Percentiles rank a stretch among this genome's conserved stretches.
Evolutionary conservation across 75 land plant species (phyloP).

Genomic region (Larix kaempferi): DNA sequence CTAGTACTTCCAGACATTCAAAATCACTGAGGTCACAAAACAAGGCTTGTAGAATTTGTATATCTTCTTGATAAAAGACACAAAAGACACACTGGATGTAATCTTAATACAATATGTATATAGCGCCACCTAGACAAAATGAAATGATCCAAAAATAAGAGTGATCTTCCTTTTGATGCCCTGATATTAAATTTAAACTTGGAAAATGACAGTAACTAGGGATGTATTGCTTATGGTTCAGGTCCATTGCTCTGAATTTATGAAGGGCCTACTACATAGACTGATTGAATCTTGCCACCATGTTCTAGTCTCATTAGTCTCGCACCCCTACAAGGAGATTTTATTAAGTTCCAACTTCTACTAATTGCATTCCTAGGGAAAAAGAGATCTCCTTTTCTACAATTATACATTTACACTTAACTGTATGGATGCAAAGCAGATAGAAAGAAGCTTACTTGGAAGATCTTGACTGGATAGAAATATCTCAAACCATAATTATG

Average conservation of each 20-base stretch:
- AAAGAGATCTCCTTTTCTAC: neutral
- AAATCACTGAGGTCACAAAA: neutral
- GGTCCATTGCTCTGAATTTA: slow-evolving; percentile 29
- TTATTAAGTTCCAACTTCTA: neutral
- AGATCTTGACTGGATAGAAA: slow-evolving; percentile 67
- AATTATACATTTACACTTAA: neutral
- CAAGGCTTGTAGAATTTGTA: neutral
- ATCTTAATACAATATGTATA: neutral
- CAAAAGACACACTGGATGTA: neutral
- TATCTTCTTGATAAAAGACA: neutral
- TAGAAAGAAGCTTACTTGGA: slow-evolving; percentile 54
- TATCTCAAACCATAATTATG: slow-evolving; percentile 85
- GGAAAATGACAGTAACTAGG: neutral
- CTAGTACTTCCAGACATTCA: neutral
- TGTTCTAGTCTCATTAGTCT: slow-evolving; percentile 84
- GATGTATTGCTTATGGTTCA: neutral
- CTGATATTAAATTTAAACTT: neutral
- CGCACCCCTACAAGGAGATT: slow-evolving; percentile 62
- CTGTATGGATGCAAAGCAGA: neutral
- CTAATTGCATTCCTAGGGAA: neutral
- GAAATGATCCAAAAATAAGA: neutral
- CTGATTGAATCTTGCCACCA: slow-evolving; percentile 81
- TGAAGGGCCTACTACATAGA: slow-evolving; percentile 58
- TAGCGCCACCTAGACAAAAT: neutral
- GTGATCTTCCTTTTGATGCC: neutral